Evolutionary conservation across 345 rosid species (phyloP), one percentile per base, ranked within the genome.

Genomic region (Triadica sebifera): DNA sequence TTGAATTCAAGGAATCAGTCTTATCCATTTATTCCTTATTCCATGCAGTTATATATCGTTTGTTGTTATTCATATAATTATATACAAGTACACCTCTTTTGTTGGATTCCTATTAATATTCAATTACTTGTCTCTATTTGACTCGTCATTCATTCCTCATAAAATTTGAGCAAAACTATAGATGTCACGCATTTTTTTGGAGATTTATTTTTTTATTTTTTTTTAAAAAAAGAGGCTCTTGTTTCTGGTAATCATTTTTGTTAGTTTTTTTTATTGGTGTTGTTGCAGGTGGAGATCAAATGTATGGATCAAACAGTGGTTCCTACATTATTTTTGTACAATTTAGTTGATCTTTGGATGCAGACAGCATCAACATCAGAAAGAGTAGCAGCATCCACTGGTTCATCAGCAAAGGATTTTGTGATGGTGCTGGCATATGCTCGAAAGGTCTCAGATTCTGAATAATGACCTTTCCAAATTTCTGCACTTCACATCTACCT

Each of bases 381-480:
- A 46, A 68, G 72, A 19, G 64, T 75, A 19, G 24, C 67, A 29
- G 76, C 78, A 49, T 41, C 79, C 19, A 52, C 59, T 29, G 82
- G 82, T 34, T 79, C 73, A 38, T 75, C 82, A 10, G 82, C 82
- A 0, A 75, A 79, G 62, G 82, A 79, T 15, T 79, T 70, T 29
- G 79, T 79, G 52, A 79, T 79, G 82, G 79, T 65, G 72, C 76
- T 79, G 50, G 68, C 70, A 34, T 79, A 74, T 51, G 72, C 82
- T 58, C 78, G 82, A 16, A 79, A 61, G 79, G 74, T 38, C 67
- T 79, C 69, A 0, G 62, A 75, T 56, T 70, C 74, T 65, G 77
- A 67, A 69, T 49, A 58, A 75, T 38, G 38, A 63, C 52, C n/a
- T 39, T n/a, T 55, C 58, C 77, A 67, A 46, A 4, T 56, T 55